A percentile compares a stretch with the other conserved stretches of the same genome.
These are phyloP conservation scores for Fusarium sp. DNA, from an alignment of 2,329 filamentous ascomycete species.

Conservation along the genomic window DNA sequence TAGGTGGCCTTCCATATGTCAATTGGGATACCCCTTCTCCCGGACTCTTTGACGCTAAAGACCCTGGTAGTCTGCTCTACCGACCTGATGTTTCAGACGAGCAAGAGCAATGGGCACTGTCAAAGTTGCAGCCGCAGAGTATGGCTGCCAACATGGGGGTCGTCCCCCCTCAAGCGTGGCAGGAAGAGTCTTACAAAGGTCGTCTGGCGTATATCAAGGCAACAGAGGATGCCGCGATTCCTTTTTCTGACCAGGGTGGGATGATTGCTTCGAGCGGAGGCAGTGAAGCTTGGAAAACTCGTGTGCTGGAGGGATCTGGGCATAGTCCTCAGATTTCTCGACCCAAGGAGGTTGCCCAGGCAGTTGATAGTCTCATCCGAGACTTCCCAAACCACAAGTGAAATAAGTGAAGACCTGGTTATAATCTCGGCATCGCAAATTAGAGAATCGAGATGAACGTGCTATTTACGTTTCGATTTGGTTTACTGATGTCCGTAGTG, in stretches of 20 bases:
- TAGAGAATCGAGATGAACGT: accelerated
- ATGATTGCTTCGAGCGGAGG: neutral
- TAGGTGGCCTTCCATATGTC: neutral
- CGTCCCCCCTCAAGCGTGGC: neutral
- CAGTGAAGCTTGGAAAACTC: neutral
- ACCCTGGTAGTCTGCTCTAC: neutral
- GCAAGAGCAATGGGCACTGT: neutral
- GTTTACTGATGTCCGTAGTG: accelerated
- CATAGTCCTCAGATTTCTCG: neutral
- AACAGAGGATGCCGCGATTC: neutral
- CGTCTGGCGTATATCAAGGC: neutral
- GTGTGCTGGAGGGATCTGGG: neutral
- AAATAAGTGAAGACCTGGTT: accelerated
- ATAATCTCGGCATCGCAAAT: too few species aligned
- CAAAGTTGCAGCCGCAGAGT: neutral
- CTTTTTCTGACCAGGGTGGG: neutral
- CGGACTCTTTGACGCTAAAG: neutral
- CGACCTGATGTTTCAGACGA: neutral
- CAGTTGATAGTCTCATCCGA: neutral
- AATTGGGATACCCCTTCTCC: neutral
- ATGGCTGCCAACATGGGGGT: neutral
- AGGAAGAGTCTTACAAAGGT: neutral
- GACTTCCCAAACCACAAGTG: neutral
- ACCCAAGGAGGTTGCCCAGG: neutral
- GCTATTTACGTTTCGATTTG: accelerated